A percentile compares a stretch with the other conserved stretches of the same genome.
phyloP scores from a whole-genome alignment of 257 asterid species.

The Solanum raphanifolium region DNA sequence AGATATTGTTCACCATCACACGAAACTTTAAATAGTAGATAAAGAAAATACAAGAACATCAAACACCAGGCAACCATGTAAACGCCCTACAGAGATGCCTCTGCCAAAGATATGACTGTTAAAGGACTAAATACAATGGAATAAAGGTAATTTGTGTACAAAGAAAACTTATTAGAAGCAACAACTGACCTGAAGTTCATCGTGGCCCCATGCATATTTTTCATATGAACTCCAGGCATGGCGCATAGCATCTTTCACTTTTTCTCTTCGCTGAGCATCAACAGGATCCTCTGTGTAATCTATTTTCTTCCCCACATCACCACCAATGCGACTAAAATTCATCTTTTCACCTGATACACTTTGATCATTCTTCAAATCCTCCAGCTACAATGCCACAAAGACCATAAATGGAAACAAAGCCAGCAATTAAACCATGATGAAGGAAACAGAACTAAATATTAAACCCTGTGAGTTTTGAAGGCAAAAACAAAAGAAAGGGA shows the following conservation, averaged over 20 bases:
- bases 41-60: neutral
- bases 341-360: conserved; percentile 22
- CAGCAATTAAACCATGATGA: neutral
- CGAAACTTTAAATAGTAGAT: neutral
- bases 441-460: neutral
- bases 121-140: neutral
- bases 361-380: conserved; percentile 39
- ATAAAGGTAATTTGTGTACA: neutral
- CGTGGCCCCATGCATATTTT: conserved; percentile 98
- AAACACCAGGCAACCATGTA: neutral
- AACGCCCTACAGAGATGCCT: neutral
- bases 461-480: neutral
- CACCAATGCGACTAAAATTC: conserved; percentile 7
- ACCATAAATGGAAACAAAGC: neutral
- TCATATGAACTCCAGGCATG: conserved; percentile 98
- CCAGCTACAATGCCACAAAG: conserved; percentile 40
- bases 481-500: neutral
- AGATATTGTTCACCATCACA: neutral
- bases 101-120: neutral
- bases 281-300: conserved; percentile 49
- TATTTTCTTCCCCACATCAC: conserved; percentile 5
- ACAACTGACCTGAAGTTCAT: conserved; percentile 81
- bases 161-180: neutral
- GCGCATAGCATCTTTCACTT: conserved; percentile 89
- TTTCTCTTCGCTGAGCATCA: conserved; percentile 53